Evolutionary conservation across 805 yeast species (phyloP).

Genomic region (Teunomyces barrocoloradensis): DNA sequence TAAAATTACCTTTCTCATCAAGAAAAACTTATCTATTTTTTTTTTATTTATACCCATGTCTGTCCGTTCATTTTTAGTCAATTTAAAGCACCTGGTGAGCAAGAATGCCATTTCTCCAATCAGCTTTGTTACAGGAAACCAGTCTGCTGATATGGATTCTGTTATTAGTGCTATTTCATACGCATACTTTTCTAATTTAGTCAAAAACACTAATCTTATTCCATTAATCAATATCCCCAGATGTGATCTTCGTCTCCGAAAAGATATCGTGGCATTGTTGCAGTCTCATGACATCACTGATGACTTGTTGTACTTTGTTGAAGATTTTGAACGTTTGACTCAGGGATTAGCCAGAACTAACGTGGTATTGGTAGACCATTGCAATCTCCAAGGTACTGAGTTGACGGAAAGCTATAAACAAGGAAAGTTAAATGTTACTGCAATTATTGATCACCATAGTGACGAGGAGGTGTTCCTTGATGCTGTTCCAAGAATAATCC

Average conservation of each 20-base stretch:
- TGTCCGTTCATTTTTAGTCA: conserved; percentile 22
- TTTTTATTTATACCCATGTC: conserved; percentile 17
- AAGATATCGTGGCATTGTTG: conserved; percentile 64
- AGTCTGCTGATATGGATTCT: conserved; percentile 87
- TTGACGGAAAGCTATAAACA: conserved; percentile 26
- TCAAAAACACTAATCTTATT: conserved; percentile 36
- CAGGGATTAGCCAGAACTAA: conserved; percentile 16
- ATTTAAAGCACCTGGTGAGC: conserved; percentile 16
- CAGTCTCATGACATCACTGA: conserved; percentile 43
- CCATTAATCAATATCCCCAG: conserved; percentile 77
- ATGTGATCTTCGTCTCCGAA: conserved; percentile 63
- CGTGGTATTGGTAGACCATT: conserved; percentile 80
- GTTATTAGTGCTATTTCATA: conserved; percentile 72
- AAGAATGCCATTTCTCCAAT: conserved; percentile 15
- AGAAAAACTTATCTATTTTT: neutral
- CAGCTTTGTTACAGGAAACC: conserved; percentile 70
- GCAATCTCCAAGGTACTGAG: conserved; percentile 53
- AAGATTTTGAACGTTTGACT: conserved; percentile 50
- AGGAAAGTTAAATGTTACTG: conserved; percentile 37
- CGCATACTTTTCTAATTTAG: conserved; percentile 53
- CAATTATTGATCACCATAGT: conserved; percentile 85
- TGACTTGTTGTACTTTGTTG: conserved; percentile 57
- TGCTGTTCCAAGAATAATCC: conserved; percentile 61
- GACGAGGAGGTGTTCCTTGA: conserved; percentile 55
- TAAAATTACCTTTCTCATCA: neutral